These are phyloP conservation scores for Calycina marina DNA, from an alignment of 2,329 filamentous ascomycete species.

Conservation along the genomic window DNA sequence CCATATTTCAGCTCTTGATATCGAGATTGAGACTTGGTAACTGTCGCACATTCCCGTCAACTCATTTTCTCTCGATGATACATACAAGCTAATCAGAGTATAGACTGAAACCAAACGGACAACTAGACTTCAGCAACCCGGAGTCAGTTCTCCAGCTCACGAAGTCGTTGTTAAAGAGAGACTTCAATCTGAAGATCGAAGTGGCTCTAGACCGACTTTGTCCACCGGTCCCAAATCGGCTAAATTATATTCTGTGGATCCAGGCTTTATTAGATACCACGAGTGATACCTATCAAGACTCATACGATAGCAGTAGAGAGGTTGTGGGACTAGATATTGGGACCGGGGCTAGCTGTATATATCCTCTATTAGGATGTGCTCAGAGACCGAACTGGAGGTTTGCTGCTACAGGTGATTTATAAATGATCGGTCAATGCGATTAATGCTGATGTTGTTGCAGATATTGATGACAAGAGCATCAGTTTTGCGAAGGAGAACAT, in stretches of 20 bases:
- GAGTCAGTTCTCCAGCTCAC: constrained; percentile 66
- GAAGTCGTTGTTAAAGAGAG: constrained; percentile 56
- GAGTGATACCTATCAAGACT: constrained; percentile 27
- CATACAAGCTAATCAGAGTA: constrained; percentile 5
- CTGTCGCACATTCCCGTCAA: background rate
- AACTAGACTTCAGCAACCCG: constrained; percentile 71
- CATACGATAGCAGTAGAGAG: constrained; percentile 37
- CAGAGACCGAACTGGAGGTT: constrained; percentile 59
- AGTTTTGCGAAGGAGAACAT: constrained; percentile 54
- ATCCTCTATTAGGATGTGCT: constrained; percentile 64
- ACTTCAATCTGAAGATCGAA: constrained; percentile 59
- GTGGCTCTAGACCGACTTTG: constrained; percentile 71
- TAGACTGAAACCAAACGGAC: constrained; percentile 37
- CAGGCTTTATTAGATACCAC: constrained; percentile 63
- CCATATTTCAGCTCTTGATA: too few species aligned
- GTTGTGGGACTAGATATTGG: constrained; percentile 71
- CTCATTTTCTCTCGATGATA: background rate
- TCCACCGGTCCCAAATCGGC: constrained; percentile 57
- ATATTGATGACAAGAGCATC: constrained; percentile 62
- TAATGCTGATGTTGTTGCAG: constrained; percentile 28
- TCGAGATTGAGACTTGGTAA: background rate
- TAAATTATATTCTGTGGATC: constrained; percentile 86
- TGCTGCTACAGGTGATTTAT: constrained; percentile 42
- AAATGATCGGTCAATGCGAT: constrained; percentile 6
- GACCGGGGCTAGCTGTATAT: constrained; percentile 83